Base-by-base conservation (phyloP, 2,329 filamentous ascomycete genomes). In the Neopestalotiopsis clavispora region DNA sequence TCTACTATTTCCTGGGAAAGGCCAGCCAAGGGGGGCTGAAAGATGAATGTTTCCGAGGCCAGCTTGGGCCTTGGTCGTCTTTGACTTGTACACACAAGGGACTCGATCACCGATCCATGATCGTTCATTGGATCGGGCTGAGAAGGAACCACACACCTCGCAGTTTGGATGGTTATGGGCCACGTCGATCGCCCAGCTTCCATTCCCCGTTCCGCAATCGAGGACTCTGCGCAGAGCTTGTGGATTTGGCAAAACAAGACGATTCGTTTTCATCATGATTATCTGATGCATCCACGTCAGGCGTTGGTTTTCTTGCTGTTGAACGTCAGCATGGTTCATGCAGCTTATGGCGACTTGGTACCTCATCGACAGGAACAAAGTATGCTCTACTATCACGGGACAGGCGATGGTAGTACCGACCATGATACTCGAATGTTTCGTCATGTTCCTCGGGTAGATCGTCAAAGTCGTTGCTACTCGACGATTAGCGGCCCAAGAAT, bases 201-300 rank as follows among this genome's bases (percentile, higher is more conserved):
- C 91, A n/a, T 89, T 85, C 56, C 92, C 92, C 78, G 89, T 92
- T 0, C 92, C 92, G 73, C 91, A 94, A 69, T 94, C 92, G 34
- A 94, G 83, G 57, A 94, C 85, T 74, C 86, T 86, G 72, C 82
- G 81, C 30, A 87, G 86, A 34, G 84, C 81, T 59, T 78, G 80
- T 63, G 52, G 30, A n/a, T 90, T 90, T n/a, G 92, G 91, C 70
- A 94, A 93, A 74, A 94, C 87, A 32, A 92, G 82, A n/a, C 72
- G 89, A 85, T 69, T 86, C 82, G 71, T 94, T 90, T 92, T 82
- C 72, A 81, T 85, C 70, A 83, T 85, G 71, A 94, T 86, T 23
- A 92, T 84, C 58, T 82, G 80, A 76, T 94, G 90, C 79, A 91
- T 86, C 68, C 87, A 80, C 67, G 89, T 86, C 69, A 93, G 84